phyloP scores from a whole-genome alignment of 2,329 filamentous ascomycete species.

The Colletotrichum brevisporum region DNA sequence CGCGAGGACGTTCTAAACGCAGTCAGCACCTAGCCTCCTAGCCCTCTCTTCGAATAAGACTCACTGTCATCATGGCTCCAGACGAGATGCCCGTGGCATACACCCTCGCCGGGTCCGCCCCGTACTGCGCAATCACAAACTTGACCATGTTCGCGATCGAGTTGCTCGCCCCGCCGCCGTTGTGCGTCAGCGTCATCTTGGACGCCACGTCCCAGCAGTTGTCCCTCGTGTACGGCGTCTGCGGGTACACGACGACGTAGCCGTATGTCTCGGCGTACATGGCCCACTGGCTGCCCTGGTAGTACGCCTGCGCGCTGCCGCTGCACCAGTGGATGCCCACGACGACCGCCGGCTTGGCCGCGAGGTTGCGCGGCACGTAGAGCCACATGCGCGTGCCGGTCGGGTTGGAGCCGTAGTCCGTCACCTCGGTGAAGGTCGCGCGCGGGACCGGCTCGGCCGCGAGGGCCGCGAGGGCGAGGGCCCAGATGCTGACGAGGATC shows the following conservation, averaged over 20 bases:
- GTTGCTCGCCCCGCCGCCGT: constrained; percentile 65
- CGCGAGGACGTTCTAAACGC: constrained; percentile 61
- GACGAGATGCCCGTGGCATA: constrained; percentile 65
- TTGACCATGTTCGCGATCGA: constrained; percentile 69
- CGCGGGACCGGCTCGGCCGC: constrained; percentile 39
- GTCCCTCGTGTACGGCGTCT: constrained; percentile 51
- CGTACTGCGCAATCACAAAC: constrained; percentile 62
- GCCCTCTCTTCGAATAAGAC: background rate
- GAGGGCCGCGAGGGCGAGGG: background rate
- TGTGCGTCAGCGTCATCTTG: constrained; percentile 62
- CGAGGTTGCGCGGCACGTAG: constrained; percentile 53
- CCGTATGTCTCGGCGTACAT: constrained; percentile 68
- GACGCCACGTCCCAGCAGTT: constrained; percentile 74
- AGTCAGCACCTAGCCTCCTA: too few species aligned
- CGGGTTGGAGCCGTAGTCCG: constrained; percentile 38
- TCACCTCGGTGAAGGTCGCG: constrained; percentile 40
- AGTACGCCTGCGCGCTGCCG: constrained; percentile 67
- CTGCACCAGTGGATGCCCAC: constrained; percentile 71
- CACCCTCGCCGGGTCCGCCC: constrained; percentile 60
- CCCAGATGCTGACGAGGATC: constrained; percentile 12
- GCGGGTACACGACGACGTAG: constrained; percentile 67
- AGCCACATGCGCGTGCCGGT: constrained; percentile 45
- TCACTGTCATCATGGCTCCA: constrained; percentile 67
- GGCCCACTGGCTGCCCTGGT: constrained; percentile 63
- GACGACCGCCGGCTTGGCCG: constrained; percentile 62